phyloP scores from a whole-genome alignment of 148 eudicot species.

The Linanthus parryae region DNA sequence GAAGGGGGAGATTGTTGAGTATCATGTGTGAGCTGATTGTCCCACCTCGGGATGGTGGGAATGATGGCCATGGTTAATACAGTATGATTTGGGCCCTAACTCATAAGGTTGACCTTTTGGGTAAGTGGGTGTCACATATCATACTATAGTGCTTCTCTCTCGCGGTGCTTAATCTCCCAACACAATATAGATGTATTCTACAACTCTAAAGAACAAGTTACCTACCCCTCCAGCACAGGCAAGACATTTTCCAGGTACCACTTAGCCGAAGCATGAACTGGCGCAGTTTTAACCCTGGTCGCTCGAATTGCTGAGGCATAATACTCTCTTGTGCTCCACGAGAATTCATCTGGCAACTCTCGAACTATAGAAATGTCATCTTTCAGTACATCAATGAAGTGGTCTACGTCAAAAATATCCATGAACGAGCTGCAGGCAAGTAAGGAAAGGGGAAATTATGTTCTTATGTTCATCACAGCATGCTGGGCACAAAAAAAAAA shows the following conservation, averaged over 20 bases:
- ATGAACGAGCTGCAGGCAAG: constrained; percentile 55
- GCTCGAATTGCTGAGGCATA: constrained; percentile 81
- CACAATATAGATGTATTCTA: too few species aligned
- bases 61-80: too few species aligned
- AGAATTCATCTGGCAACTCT: constrained; percentile 78
- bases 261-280: constrained; percentile 94
- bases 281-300: constrained; percentile 86
- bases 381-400: constrained; percentile 79
- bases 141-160: too few species aligned
- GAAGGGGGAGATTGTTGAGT: too few species aligned
- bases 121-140: too few species aligned
- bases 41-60: too few species aligned
- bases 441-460: neutral
- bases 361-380: constrained; percentile 76
- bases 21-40: too few species aligned
- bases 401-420: constrained; percentile 94
- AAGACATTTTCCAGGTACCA: constrained; percentile 84
- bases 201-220: neutral
- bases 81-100: too few species aligned
- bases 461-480: constrained; percentile 7
- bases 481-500: neutral
- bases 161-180: too few species aligned
- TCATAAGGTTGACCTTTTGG: too few species aligned
- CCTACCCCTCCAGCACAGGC: constrained; percentile 78
- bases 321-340: constrained; percentile 97